Conservation (phyloP, 1,284 basidiomycete species). For the Tilletia horrida region DNA sequence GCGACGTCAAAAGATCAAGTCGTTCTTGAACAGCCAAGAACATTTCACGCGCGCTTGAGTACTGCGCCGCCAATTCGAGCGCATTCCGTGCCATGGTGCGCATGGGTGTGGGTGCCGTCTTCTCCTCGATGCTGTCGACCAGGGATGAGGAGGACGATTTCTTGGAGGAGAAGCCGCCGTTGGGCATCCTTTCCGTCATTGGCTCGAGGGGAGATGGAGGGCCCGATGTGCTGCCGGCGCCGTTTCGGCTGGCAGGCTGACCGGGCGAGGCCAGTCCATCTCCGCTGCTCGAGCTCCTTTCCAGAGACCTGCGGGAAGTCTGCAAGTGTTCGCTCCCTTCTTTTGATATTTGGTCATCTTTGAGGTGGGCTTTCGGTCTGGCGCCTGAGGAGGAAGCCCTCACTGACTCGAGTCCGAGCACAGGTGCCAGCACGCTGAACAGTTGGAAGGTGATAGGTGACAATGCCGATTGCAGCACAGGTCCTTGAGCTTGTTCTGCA, state of each 20-base stretch:
- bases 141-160: slow-evolving; percentile 6
- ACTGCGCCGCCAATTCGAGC: slow-evolving; percentile 30
- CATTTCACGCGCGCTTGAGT: slow-evolving; percentile 39
- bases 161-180: not conserved
- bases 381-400: not conserved
- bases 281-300: not conserved
- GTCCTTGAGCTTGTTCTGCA: slow-evolving; percentile 22
- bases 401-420: slow-evolving; percentile 28
- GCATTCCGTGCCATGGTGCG: slow-evolving; percentile 24
- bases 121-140: slow-evolving; percentile 1
- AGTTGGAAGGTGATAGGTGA: slow-evolving; percentile 30
- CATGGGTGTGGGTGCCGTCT: slow-evolving; percentile 13
- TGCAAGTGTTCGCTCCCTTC: not conserved
- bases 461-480: slow-evolving; percentile 31
- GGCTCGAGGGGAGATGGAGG: not conserved
- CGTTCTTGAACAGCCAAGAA: slow-evolving; percentile 44
- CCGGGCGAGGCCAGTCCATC: not conserved
- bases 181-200: not conserved
- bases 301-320: not conserved
- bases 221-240: not conserved
- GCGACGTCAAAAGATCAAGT: slow-evolving; percentile 27
- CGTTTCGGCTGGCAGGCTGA: not conserved
- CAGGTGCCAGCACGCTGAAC: slow-evolving; percentile 35
- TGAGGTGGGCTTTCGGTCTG: not conserved
- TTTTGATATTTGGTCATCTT: not conserved